phyloP scores from a whole-genome alignment of 2,329 filamentous ascomycete genomes.

The Pseudocercospora musae region DNA sequence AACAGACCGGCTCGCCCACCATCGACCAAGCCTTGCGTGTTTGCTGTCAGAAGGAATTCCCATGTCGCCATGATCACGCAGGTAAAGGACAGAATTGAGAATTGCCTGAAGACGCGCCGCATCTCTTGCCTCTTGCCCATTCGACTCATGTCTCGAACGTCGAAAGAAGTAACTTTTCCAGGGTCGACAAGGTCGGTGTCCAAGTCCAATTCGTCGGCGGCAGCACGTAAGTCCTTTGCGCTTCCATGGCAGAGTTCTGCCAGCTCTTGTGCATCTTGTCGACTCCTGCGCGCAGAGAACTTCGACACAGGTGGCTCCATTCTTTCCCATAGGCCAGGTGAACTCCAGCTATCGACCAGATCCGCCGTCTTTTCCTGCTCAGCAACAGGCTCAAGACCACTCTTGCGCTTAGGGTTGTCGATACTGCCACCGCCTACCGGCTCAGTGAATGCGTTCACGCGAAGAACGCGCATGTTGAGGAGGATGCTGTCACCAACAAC shows the following conservation, averaged over 20 bases:
- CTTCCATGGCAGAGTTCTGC: conserved; percentile 4
- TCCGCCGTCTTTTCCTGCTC: not conserved
- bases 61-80: conserved; percentile 52
- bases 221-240: not conserved
- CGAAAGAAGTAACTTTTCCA: conserved; percentile 24
- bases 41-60: conserved; percentile 46
- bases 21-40: conserved; percentile 23
- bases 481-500: not conserved
- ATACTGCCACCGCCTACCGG: not conserved
- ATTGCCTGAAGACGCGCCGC: conserved; percentile 49
- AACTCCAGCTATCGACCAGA: not conserved
- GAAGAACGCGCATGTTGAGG: not conserved
- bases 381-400: not conserved
- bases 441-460: not conserved
- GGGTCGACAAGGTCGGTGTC: conserved; percentile 14
- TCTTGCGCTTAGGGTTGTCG: not conserved
- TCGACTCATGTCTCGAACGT: conserved; percentile 45
- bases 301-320: conserved; percentile 7
- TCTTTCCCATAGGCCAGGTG: not conserved
- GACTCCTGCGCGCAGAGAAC: conserved; percentile 4
- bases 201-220: conserved; percentile 7
- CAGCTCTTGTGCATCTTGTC: conserved; percentile 7
- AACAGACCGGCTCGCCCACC: conserved; percentile 20
- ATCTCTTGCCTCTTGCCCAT: conserved; percentile 50
- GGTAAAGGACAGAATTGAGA: conserved; percentile 51